Conservation (phyloP, 108 stramenopile genomes). For the Epipyxis sp. region DNA sequence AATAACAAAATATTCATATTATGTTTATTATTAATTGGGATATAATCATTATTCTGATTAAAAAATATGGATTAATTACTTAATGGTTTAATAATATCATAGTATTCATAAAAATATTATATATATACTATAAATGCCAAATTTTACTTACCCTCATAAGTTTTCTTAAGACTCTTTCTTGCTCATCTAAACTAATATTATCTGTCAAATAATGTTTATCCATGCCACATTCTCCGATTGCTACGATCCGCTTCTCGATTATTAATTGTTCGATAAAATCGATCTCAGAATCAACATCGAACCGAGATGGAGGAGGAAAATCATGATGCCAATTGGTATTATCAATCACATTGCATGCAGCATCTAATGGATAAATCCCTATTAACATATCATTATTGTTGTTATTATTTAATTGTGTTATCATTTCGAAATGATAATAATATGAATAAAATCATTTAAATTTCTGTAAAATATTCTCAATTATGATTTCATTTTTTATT, state of each 20-base stretch:
- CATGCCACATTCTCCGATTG: constrained; percentile 44
- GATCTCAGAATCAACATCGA: constrained; percentile 42
- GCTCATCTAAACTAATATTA: constrained; percentile 16
- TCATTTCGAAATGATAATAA: too few species aligned
- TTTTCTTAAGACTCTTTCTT: constrained; percentile 38
- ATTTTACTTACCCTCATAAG: not conserved
- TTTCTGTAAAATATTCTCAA: too few species aligned
- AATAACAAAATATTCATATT: not conserved
- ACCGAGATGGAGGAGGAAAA: constrained; percentile 31
- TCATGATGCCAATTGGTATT: constrained; percentile 14
- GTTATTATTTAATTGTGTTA: too few species aligned
- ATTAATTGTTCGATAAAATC: constrained; percentile 34
- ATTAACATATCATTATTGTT: too few species aligned
- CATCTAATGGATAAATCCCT: constrained; percentile 41
- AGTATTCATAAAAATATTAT: not conserved
- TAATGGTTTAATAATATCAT: too few species aligned
- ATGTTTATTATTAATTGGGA: too few species aligned
- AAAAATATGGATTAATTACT: too few species aligned
- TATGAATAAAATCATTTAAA: too few species aligned
- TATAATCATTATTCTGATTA: too few species aligned
- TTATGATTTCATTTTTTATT: too few species aligned
- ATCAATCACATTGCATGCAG: constrained; percentile 32
- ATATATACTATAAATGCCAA: not conserved
- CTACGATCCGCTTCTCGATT: constrained; percentile 31
- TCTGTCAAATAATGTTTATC: constrained; percentile 35